Evolutionary conservation across 2,329 filamentous ascomycete genomes (phyloP).

Genomic region (Fusarium ramigenum): DNA sequence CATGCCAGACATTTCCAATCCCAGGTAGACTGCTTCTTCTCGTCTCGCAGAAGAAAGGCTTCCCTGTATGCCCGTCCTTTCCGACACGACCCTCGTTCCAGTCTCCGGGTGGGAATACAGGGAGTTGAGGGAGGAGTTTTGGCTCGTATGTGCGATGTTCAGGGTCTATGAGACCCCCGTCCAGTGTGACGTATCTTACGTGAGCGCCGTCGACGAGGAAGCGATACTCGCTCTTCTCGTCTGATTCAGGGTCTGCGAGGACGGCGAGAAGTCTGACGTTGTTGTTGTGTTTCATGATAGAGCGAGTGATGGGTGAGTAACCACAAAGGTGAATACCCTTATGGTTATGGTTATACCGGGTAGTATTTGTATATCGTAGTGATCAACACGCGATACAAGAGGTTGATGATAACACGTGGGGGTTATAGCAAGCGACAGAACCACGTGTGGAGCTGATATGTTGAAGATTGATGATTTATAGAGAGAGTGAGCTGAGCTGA

Average conservation of each 20-base stretch:
- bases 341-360: not conserved
- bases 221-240: conserved; percentile 48
- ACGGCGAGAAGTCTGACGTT: conserved; percentile 41
- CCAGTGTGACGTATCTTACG: conserved; percentile 54
- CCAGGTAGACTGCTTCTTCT: conserved; percentile 42
- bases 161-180: conserved; percentile 44
- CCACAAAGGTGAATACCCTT: not conserved
- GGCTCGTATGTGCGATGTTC: conserved; percentile 49
- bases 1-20: conserved; percentile 49
- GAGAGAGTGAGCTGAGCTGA: not conserved
- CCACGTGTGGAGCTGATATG: not conserved
- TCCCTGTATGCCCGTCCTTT: conserved; percentile 35
- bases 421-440: not conserved
- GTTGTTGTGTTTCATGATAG: conserved; percentile 27
- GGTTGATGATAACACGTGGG: not conserved
- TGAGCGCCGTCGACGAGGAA: conserved; percentile 48
- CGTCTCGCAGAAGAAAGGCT: conserved; percentile 42
- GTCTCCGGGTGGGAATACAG: conserved; percentile 50
- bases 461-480: not conserved
- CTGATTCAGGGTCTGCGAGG: conserved; percentile 40
- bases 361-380: not conserved
- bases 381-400: not conserved
- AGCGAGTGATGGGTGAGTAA: not conserved
- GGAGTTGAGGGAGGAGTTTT: conserved; percentile 46
- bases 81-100: conserved; percentile 53